Evolutionary conservation across 768 basidiomycete species (phyloP).

Genomic region (Xanthoconium stramineum): DNA sequence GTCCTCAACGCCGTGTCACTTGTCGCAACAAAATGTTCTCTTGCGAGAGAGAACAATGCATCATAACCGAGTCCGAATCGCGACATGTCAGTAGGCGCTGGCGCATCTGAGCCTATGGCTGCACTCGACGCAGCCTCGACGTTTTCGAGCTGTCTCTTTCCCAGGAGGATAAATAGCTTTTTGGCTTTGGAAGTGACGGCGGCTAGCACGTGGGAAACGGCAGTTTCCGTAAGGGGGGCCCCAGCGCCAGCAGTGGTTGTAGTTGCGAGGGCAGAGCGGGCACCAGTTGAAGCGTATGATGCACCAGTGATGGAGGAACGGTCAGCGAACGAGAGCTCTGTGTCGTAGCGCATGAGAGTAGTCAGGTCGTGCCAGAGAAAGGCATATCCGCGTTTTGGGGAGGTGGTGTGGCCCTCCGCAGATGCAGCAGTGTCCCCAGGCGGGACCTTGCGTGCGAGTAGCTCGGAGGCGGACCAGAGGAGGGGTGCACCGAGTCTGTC

Average conservation of each 20-base stretch:
- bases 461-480: slow-evolving; percentile 76
- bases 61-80: slow-evolving; percentile 62
- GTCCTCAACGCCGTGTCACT: slow-evolving; percentile 82
- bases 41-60: slow-evolving; percentile 66
- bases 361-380: slow-evolving; percentile 92
- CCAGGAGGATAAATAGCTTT: slow-evolving; percentile 75
- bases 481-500: slow-evolving; percentile 85
- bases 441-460: slow-evolving; percentile 47
- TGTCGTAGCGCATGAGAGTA: slow-evolving; percentile 78
- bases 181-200: slow-evolving; percentile 87
- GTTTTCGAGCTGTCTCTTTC: slow-evolving; percentile 61
- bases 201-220: slow-evolving; percentile 76
- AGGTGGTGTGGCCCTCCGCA: neutral
- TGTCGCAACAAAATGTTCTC: slow-evolving; percentile 84
- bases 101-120: slow-evolving; percentile 3
- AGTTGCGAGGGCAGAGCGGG: slow-evolving; percentile 21
- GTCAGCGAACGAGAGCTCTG: slow-evolving; percentile 68
- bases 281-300: slow-evolving; percentile 33
- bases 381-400: slow-evolving; percentile 49
- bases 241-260: slow-evolving; percentile 32
- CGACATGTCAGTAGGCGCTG: slow-evolving; percentile 27
- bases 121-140: slow-evolving; percentile 31
- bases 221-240: slow-evolving; percentile 65
- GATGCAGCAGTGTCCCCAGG: neutral
- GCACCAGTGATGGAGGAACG: slow-evolving; percentile 59